Evolutionary conservation across 176 grass and related monocot genomes (phyloP).

Genomic region (barley (Hordeum vulgare)): MorexV3_pseudomolecules_assembly NC_058521.1:64551116-64551615

Average conservation of each 20-base stretch:
- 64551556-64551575: neutral
- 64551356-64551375: constrained; percentile 53
- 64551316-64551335: constrained; percentile 64
- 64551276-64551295: constrained; percentile 32
- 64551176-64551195: neutral
- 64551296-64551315: constrained; percentile 47
- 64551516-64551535: neutral
- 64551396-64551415: constrained; percentile 70
- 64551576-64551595: neutral
- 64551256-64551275: constrained; percentile 40
- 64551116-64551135: constrained; percentile 20
- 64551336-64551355: constrained; percentile 52
- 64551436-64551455: constrained; percentile 46
- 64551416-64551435: constrained; percentile 69
- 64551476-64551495: neutral
- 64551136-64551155: neutral
- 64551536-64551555: neutral
- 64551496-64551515: neutral
- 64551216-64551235: constrained; percentile 50
- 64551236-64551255: constrained; percentile 57
- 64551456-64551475: constrained; percentile 77
- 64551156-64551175: neutral
- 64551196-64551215: constrained; percentile 46
- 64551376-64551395: constrained; percentile 56
- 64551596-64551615: neutral